Evolutionary conservation across 148 eudicot species (phyloP).

Genomic region (Heliamphora exappendiculata): DNA sequence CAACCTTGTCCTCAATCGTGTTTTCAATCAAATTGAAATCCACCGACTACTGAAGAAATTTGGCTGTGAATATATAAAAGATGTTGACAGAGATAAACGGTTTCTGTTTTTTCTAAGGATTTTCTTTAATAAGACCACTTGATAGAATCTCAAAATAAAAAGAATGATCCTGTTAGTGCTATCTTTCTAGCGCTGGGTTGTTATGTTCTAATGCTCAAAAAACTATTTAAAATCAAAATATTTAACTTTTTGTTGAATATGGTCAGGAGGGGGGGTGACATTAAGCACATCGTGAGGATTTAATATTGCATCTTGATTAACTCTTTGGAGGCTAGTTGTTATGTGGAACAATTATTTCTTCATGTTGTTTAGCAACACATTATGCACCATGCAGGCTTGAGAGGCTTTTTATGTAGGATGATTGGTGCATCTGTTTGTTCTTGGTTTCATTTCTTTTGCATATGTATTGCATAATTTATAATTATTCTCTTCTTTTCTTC

Average conservation of each 20-base stretch:
- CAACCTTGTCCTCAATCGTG: too few species aligned
- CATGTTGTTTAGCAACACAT: not conserved
- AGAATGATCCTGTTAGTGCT: not conserved
- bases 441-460: not conserved
- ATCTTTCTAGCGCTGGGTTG: not conserved
- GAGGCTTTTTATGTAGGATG: conserved; percentile 1
- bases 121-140: not conserved
- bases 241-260: too few species aligned
- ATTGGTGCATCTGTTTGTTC: not conserved
- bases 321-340: not conserved
- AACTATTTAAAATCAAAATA: not conserved
- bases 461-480: not conserved
- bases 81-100: not conserved
- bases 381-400: not conserved
- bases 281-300: not conserved
- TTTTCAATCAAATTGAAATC: not conserved
- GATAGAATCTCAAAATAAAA: not conserved
- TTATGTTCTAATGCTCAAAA: not conserved
- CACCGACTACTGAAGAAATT: not conserved
- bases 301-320: not conserved
- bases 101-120: not conserved
- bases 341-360: not conserved
- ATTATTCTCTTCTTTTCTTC: too few species aligned
- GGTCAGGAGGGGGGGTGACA: not conserved
- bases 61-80: not conserved